phyloP scores from a whole-genome alignment of 371 early-diverging fungal species.

The Blyttiomyces sp. region DNA sequence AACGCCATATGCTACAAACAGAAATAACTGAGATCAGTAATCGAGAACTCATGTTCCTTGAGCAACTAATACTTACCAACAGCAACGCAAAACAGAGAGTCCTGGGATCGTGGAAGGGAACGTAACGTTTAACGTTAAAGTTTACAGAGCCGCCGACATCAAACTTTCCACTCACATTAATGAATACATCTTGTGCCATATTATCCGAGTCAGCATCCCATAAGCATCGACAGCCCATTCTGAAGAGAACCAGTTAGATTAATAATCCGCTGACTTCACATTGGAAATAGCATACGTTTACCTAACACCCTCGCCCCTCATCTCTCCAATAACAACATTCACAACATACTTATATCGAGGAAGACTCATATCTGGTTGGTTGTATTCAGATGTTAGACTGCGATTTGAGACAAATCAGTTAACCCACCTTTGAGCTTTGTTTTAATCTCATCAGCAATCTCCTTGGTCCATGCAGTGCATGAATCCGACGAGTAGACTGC shows the following conservation, averaged over 20 bases:
- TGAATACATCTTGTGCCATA: constrained; percentile 62
- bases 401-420: neutral
- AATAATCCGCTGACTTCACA: neutral
- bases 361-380: constrained; percentile 52
- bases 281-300: constrained; percentile 11
- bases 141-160: no score
- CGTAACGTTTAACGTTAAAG: no score
- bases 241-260: constrained; percentile 2
- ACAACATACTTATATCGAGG: constrained; percentile 65
- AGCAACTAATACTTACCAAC: no score
- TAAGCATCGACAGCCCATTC: constrained; percentile 62
- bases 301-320: constrained; percentile 64
- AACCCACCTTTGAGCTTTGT: constrained; percentile 55
- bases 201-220: constrained; percentile 73
- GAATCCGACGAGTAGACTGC: constrained; percentile 55
- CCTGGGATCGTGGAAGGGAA: no score
- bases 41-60: no score
- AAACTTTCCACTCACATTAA: constrained; percentile 58
- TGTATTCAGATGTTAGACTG: neutral
- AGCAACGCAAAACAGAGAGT: no score
- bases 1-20: no score
- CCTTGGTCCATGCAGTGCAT: constrained; percentile 51
- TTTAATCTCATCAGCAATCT: constrained; percentile 66
- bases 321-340: constrained; percentile 65
- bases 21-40: no score